Evolutionary conservation across 2,329 filamentous ascomycete species (phyloP), one percentile per base, ranked within the genome.

Genomic region (Trichophyton mentagrophytes): DNA sequence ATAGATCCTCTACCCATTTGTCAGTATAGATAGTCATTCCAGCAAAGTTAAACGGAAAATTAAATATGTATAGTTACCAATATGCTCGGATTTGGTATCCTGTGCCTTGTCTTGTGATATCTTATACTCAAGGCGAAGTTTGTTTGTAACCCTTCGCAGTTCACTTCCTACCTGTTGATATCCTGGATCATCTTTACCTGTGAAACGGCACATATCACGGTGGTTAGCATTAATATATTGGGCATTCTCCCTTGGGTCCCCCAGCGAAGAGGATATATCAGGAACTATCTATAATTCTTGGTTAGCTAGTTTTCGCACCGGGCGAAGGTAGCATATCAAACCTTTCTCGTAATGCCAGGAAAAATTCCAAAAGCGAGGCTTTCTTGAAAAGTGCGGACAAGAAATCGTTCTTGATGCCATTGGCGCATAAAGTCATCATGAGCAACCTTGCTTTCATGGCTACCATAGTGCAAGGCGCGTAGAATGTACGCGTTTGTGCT

Each of bases 131-230:
- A 36, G 13, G 30, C 53, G 20, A 22, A 59, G 33, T n/a, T 47
- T 36, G 3, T 27, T 30, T 22, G n/a, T 13, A 59, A 59, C 49
- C 30, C 22, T 33, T 17, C 40, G 22, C 3, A 63, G 38, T 11
- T 67, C 66, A 15, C 63, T 64, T 8, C 60, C 62, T 9, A 74
- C 69, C 58, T 74, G 74, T 2, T 51, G 53, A 57, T 71, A 75
- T 57, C 74, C 69, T 1, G 61, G 30, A 55, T 75, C 70, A 1
- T 69, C 55, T 1, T 58, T 49, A 2, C 67, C 65, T 5, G 63
- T 49, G 42, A 75, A 75, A 1, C 70, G 69, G 51, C 71, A 74
- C 69, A 75, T 74, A 2, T 70, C 70, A 66, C 70, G 73, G 56
- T 74, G 72, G 27, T 74, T 65, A 7, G 62, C 61, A 6, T 56